Percentiles rank a stretch among this genome's conserved stretches.
Evolutionary conservation across 345 rosid species (phyloP).

Genomic region (Brassica carinata): DNA sequence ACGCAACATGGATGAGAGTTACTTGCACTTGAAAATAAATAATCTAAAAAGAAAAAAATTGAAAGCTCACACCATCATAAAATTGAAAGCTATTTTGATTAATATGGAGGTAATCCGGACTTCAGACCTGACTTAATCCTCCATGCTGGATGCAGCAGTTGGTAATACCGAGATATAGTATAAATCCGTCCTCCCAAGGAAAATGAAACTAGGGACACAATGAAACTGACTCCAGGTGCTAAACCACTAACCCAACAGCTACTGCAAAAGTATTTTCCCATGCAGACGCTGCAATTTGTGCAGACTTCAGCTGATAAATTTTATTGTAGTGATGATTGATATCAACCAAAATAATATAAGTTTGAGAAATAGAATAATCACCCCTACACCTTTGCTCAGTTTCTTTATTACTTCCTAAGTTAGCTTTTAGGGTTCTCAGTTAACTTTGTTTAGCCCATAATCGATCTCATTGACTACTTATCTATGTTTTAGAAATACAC

Average conservation of each 20-base stretch:
- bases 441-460: background rate
- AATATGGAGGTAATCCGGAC: too few relatives aligned
- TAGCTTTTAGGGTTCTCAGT: background rate
- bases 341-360: background rate
- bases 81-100: slow-evolving; percentile 13
- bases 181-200: too few relatives aligned
- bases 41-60: slow-evolving; percentile 13
- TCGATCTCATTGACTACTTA: background rate
- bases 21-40: background rate
- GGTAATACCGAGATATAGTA: too few relatives aligned
- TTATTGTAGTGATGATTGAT: background rate
- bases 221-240: too few relatives aligned
- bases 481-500: background rate
- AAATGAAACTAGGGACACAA: too few relatives aligned
- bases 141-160: too few relatives aligned
- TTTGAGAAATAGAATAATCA: background rate
- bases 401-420: background rate
- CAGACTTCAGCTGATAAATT: slow-evolving; percentile 54
- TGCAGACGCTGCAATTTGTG: slow-evolving; percentile 55
- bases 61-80: slow-evolving; percentile 56
- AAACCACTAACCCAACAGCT: slow-evolving; percentile 30
- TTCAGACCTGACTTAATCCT: too few relatives aligned
- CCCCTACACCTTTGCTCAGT: background rate
- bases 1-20: background rate
- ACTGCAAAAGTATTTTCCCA: slow-evolving; percentile 76